phyloP scores from a whole-genome alignment of 139 green algal species.

The Chara braunii region DNA sequence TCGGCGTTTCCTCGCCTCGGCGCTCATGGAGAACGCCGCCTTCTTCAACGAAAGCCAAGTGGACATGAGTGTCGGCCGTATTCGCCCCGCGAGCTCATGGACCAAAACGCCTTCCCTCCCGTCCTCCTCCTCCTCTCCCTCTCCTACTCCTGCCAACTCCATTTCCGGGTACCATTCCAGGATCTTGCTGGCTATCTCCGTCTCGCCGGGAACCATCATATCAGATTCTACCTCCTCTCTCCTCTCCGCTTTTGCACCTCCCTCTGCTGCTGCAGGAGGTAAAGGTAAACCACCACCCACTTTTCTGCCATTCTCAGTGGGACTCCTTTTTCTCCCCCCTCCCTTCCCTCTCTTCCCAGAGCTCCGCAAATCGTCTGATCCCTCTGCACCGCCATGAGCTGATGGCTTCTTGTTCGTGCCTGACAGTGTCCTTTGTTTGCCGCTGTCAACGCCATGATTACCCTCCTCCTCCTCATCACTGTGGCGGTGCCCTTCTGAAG shows the following conservation, averaged over 20 bases:
- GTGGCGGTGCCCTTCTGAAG: too few species aligned
- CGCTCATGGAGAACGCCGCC: slow-evolving; percentile 60
- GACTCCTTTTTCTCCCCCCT: background rate
- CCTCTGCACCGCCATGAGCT: too few species aligned
- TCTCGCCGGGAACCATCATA: background rate
- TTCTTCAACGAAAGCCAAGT: slow-evolving; percentile 55
- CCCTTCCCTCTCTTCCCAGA: background rate
- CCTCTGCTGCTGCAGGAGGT: background rate
- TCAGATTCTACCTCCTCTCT: background rate
- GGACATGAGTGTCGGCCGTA: slow-evolving; percentile 50
- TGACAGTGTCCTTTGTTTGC: too few species aligned
- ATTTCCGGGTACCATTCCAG: slow-evolving; percentile 26
- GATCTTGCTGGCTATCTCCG: slow-evolving; percentile 3
- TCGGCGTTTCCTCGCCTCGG: slow-evolving; percentile 53
- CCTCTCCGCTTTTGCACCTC: slow-evolving; percentile 5
- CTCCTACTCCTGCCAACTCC: slow-evolving; percentile 11
- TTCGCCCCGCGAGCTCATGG: slow-evolving; percentile 35
- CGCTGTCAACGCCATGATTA: background rate
- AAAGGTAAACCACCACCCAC: background rate
- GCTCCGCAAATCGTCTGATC: too few species aligned
- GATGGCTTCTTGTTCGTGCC: too few species aligned
- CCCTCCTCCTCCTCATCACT: slow-evolving; percentile 4
- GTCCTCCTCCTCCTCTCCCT: slow-evolving; percentile 7
- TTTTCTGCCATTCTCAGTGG: slow-evolving; percentile 7
- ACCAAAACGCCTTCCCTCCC: slow-evolving; percentile 26